phyloP scores from a whole-genome alignment of 2,329 filamentous ascomycete genomes.

The Sporothrix brunneoviolacea region DNA sequence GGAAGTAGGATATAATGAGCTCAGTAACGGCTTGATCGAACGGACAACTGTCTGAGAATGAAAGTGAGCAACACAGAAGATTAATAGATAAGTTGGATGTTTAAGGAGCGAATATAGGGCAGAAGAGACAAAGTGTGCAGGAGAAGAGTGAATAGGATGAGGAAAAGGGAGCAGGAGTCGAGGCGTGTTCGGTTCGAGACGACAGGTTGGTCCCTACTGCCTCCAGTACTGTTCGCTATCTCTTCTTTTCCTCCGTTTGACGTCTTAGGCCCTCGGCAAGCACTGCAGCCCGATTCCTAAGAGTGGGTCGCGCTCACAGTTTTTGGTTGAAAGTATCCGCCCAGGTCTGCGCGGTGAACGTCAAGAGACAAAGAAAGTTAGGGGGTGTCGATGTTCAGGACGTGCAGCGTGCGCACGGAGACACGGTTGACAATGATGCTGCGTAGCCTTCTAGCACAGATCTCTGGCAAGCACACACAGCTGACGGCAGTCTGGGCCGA shows the following conservation, averaged over 20 bases:
- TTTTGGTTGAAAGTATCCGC: too few relatives aligned
- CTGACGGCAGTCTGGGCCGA: not conserved
- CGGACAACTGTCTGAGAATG: constrained; percentile 8
- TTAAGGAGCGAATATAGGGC: not conserved
- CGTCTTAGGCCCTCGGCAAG: too few relatives aligned
- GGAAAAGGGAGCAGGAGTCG: too few relatives aligned
- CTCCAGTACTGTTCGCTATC: too few relatives aligned
- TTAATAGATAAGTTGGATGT: not conserved
- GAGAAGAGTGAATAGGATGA: not conserved
- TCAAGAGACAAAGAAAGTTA: not conserved
- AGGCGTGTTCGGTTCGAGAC: too few relatives aligned
- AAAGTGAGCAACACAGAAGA: not conserved
- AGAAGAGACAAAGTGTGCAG: not conserved
- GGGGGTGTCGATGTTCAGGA: constrained; percentile 14
- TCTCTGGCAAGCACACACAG: not conserved
- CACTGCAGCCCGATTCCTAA: too few relatives aligned
- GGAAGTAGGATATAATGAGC: constrained; percentile 2
- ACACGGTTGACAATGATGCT: not conserved
- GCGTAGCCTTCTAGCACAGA: not conserved
- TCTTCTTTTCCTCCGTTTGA: too few relatives aligned
- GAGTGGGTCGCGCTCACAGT: too few relatives aligned
- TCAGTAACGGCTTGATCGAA: constrained; percentile 6
- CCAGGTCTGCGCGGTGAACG: not conserved
- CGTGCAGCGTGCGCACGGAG: constrained; percentile 14
- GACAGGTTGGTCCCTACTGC: too few relatives aligned